Base-by-base conservation (phyloP, 768 basidiomycete species). In the Lactarius sanguifluus region DNA sequence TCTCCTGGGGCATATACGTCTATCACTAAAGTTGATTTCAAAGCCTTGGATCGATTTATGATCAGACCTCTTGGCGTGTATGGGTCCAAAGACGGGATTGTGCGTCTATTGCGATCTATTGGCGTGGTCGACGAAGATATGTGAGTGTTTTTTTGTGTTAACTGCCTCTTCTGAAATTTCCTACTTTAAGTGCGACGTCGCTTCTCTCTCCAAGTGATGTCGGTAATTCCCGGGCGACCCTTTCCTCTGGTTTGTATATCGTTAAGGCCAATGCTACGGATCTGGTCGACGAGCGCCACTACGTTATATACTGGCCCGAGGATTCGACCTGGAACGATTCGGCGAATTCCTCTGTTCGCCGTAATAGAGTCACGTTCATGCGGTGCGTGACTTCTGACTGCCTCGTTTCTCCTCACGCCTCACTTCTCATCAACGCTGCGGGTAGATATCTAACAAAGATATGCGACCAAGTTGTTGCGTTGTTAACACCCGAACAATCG, bases 331-430 rank as follows among this genome's bases (percentile, higher is more conserved):
- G 86, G 86, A 73, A 82, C 57, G 85, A 86, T 71, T 74, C 77
- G 9, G 81, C 83, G 0, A 56, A 75, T 13, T 75, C 79, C 2
- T 75, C 83, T 3, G 79, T 83, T 58, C 72, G 78, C 25, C 79
- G 82, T 12, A 88, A 86, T 73, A 79, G 86, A 5, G 76, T 82
- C 4, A 84, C 86, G 0, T 88, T 88, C 69, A 86, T 88, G 84
- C 75, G 87, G 86, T 83, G 75, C 23, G 25, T 32, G 32, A 20
- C 28, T 16, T 61, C 12, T 66, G 18, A 34, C 54, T 55, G 45
- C 43, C 23, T 20, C 16, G 15, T 60, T 8, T 25, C 16, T 9
- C 52, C 2, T 32, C 32, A 32, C 32, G 32, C 1, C 2, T 38
- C 23, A 45, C n/a, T n/a, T 8, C 9, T 55, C 47, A 25, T 50